These are phyloP conservation scores for Acacia confusa DNA, from an alignment of 306 rosid species.

Conservation along the genomic window DNA sequence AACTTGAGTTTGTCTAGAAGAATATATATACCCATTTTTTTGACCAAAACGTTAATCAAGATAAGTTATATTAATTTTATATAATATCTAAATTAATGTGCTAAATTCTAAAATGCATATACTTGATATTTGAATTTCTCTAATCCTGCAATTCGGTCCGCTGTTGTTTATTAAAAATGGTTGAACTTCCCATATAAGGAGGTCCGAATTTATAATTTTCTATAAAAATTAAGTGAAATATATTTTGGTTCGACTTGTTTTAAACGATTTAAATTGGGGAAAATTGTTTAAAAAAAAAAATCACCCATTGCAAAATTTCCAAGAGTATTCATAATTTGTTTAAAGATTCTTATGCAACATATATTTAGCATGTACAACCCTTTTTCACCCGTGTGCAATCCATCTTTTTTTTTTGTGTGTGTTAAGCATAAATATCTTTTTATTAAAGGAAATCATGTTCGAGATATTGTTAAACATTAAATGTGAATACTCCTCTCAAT, in stretches of 20 bases:
- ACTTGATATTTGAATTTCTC: background rate
- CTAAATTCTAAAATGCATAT: background rate
- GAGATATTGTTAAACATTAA: rapidly evolving
- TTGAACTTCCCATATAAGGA: background rate
- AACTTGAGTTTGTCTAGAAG: background rate
- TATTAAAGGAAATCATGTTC: no score
- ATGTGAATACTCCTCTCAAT: no score
- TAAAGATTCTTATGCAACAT: no score
- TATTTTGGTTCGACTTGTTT: background rate
- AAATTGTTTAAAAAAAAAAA: no score
- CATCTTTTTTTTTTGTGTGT: no score
- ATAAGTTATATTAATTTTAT: background rate
- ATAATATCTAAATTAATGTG: background rate
- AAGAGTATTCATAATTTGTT: no score
- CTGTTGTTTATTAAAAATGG: background rate
- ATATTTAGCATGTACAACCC: no score
- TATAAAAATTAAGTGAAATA: background rate
- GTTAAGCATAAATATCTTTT: no score
- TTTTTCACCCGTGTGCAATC: no score
- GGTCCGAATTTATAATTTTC: background rate
- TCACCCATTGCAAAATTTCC: no score
- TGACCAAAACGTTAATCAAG: background rate
- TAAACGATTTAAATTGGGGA: background rate
- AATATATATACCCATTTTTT: background rate
- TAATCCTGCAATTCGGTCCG: background rate